Evolutionary conservation across 768 basidiomycete species (phyloP), one percentile per base, ranked within the genome.

Genomic region (Tylopilus sp.): DNA sequence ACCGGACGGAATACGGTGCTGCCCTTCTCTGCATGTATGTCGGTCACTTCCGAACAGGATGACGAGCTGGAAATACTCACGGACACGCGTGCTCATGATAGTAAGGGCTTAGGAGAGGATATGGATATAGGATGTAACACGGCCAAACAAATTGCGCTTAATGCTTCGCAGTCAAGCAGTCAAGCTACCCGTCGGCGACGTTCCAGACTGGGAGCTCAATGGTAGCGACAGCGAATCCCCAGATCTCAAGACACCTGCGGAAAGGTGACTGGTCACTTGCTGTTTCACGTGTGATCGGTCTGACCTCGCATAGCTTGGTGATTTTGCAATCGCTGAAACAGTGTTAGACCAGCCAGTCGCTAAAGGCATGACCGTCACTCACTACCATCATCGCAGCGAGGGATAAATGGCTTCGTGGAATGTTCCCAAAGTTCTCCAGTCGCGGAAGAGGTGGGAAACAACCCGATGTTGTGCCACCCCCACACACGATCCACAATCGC

Each of bases 341-440:
- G 77, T 91, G 87, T 84, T 49, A 56, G 44, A 47, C 25, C 49
- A 57, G 20, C 31, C 46, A 53, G 20, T 51, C 55, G 46, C 50
- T 47, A 50, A 35, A 43, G n/a, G 20, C 52, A 52, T 52, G 31
- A 51, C 52, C 21, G 35, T 55, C 53, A 55, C 50, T 57, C 54
- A 55, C 57, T 23, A 33, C 42, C 44, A 44, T 49, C 46, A 48
- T 46, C 57, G 40, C 58, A 89, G 88, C 88, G 25, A 79, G 88
- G 36, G 81, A 88, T 22, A 79, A 77, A 66, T 89, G 86, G 86
- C 69, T 91, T 15, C 73, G 76, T 21, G 64, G 69, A 13, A 79
- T 76, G 15, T 88, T 91, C 55, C 81, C 83, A 22, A 85, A 81
- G 60, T 91, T 89, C 63, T 86, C 85, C 20, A 78, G 77, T 48